phyloP scores from a whole-genome alignment of 2,329 filamentous ascomycete genomes.

The Penicillium sp. region DNA sequence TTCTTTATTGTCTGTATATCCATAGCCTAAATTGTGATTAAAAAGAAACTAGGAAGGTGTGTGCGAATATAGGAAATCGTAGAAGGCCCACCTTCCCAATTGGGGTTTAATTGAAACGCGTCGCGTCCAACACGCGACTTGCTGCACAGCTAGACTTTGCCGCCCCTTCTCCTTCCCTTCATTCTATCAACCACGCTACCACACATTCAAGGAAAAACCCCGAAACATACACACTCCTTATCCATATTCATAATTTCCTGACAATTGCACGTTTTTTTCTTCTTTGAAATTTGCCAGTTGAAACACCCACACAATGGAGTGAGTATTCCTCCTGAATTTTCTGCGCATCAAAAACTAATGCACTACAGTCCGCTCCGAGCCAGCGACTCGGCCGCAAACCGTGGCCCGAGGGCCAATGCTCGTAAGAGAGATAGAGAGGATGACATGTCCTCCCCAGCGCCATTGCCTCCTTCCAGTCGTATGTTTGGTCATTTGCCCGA shows the following conservation, averaged over 20 bases:
- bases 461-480: constrained; percentile 61
- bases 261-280: not conserved
- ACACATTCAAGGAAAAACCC: not conserved
- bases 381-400: constrained; percentile 80
- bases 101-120: constrained; percentile 38
- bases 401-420: constrained; percentile 58
- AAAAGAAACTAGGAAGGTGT: not conserved
- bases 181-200: constrained; percentile 12
- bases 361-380: constrained; percentile 62
- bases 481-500: constrained; percentile 37
- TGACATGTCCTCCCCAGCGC: constrained; percentile 59
- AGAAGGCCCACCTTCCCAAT: constrained; percentile 19
- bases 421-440: constrained; percentile 65
- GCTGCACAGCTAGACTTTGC: constrained; percentile 8
- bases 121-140: constrained; percentile 15
- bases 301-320: constrained; percentile 32
- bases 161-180: constrained; percentile 17
- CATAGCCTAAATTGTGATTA: not conserved
- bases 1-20: not conserved
- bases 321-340: constrained; percentile 12
- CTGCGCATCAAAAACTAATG: constrained; percentile 13
- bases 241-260: not conserved
- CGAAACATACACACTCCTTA: not conserved
- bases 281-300: not conserved
- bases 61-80: not conserved